Base-by-base conservation (phyloP, 768 basidiomycete species). In the Trametes cingulata region DNA sequence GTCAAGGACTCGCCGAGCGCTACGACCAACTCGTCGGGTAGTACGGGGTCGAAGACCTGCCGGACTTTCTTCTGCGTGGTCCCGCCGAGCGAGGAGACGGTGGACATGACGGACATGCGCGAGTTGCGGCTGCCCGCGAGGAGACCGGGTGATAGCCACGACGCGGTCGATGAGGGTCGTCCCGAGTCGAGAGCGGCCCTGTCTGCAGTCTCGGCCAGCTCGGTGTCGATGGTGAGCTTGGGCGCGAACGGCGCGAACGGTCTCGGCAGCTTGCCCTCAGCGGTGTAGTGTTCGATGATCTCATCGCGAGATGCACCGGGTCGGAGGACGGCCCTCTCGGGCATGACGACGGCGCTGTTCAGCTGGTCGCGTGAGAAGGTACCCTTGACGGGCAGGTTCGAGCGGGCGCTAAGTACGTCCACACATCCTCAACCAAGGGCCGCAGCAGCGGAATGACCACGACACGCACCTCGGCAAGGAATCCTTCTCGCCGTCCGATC, bases 11-110 rank as follows among this genome's bases (percentile, higher is more conserved):
- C 88, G 39, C 87, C 86, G 13, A 78, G 66, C 19, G 76, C 69
- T 59, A 88, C 59, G 35, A 85, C 73, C 25, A 92, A 76, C 69
- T 93, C 90, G 72, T 93, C 90, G 0, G 88, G 86, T 2, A 92
- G 82, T 22, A 88, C 79, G 8, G 90, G 86, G 54, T 75, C 77
- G 69, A 90, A 92, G 2, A 81, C 54, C 67, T 90, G 89, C 33
- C 80, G 82, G 59, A 90, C 81, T 71, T 82, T 82, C 63, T 68
- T 67, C 60, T 65, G 63, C 63, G 65, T 13, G 41, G 56, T 45
- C 63, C 52, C 43, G 62, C 56, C 41, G 48, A 63, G n/a, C n/a
- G 61, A 63, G 24, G 61, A 54, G 13, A 65, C 56, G 45, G 64
- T 56, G 22, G 66, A 69, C 15, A 54, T 52, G 42, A 63, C 50